Base-by-base conservation (phyloP, 176 grass and related monocot genomes). In the Avena eriantha region DNA sequence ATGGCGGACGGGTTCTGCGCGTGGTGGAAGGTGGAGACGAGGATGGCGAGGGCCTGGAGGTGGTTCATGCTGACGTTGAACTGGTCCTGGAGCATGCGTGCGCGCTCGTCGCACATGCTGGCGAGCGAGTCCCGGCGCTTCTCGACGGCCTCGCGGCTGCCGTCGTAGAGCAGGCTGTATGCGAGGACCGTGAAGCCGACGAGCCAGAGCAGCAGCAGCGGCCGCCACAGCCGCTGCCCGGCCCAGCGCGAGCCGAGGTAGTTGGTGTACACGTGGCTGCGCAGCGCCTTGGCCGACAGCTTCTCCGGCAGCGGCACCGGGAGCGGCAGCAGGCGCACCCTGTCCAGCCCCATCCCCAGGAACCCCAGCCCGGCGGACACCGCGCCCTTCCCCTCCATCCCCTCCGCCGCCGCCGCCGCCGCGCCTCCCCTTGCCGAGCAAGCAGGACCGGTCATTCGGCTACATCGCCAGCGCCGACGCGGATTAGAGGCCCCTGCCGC, bases 41-140 rank as follows among this genome's bases (percentile, higher is more conserved):
- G 92, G 39, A 97, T 96, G 39, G 97, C 97, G 79, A 99, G 90
- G 14, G 97, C 97, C 90, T 99, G 97, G 4, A 99, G 90, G 79
- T 99, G 97, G 63, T 96, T 96, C 94, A 99, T 94, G 90, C 90
- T 93, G 87, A 99, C 97, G 83, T 99, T 99, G 81, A 99, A 94
- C 89, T 99, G 97, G 58, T 99, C 97, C 81, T 99, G 97, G 33
- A 99, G 97, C 97, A 99, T 99, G 67, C 97, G 86, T 0, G 94
- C 90, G 26, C 97, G 87, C 85, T 99, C 94, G 66, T 99, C 97
- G 63, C 97, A 99, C 97, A 99, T 97, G 88, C 84, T 94, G 45
- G 80, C 85, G 14, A 99, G 97, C 23, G 82, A 79, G 41, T 99
- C 97, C 56, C 85, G 78, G 21, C 89, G 89, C 90, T 94, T 96